Conservation (phyloP, 2,329 filamentous ascomycete genomes). For the Penicillium digitatum region DNA sequence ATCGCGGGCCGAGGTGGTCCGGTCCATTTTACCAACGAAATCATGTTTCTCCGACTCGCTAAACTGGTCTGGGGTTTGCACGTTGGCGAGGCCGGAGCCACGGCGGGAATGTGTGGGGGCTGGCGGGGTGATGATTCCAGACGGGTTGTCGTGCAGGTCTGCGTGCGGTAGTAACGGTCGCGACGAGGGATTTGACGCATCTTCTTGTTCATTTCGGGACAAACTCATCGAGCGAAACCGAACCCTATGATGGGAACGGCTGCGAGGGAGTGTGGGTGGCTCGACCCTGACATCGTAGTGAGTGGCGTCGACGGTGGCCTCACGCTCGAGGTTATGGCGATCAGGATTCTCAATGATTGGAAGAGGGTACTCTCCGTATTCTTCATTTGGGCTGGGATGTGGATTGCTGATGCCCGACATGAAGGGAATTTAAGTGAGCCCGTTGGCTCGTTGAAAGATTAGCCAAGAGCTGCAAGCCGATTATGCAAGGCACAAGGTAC, state of each 20-base stretch:
- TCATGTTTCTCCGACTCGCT: conserved; percentile 15
- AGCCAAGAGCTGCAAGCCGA: conserved; percentile 2
- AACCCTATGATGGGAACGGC: conserved; percentile 18
- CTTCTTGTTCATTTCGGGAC: not conserved
- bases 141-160: conserved; percentile 12
- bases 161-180: conserved; percentile 15
- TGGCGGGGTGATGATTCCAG: conserved; percentile 25
- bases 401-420: conserved; percentile 20
- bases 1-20: conserved; percentile 19
- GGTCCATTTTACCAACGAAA: conserved; percentile 3
- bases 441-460: not conserved
- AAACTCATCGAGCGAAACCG: conserved; percentile 22
- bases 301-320: conserved; percentile 15
- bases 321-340: conserved; percentile 17
- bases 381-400: conserved; percentile 23
- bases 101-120: conserved; percentile 20
- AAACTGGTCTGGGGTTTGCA: conserved; percentile 6
- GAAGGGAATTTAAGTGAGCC: conserved; percentile 2
- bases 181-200: conserved; percentile 4
- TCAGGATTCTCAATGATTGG: conserved; percentile 4
- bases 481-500: conserved; percentile 5
- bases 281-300: conserved; percentile 15
- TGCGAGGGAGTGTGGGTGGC: not conserved
- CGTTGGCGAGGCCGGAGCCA: conserved; percentile 11
- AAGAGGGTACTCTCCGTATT: conserved; percentile 21